Percentiles rank a stretch among this genome's conserved stretches.
Conservation (phyloP, 225 moss, liverwort and hornwort species). For the Polytrichum commune region DNA sequence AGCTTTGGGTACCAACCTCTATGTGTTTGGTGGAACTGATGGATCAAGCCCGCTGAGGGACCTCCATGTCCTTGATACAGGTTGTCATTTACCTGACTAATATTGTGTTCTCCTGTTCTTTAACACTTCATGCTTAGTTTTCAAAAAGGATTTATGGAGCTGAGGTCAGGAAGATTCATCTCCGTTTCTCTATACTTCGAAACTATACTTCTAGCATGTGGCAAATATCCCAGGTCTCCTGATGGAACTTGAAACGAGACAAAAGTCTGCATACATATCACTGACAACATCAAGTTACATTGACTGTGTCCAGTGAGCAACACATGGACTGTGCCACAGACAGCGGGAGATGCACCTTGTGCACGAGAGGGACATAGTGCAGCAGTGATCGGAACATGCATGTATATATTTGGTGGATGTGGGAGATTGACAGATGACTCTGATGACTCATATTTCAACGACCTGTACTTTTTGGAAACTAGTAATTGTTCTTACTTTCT, state of each 20-base stretch:
- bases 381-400: constrained; percentile 69
- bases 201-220: too few species aligned
- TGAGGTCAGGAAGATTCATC: too few species aligned
- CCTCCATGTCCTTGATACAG: constrained; percentile 93
- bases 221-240: too few species aligned
- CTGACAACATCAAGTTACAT: constrained; percentile 4
- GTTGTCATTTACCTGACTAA: constrained; percentile 18
- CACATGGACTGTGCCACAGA: constrained; percentile 62
- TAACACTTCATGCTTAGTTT: too few species aligned
- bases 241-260: too few species aligned
- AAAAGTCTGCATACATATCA: background rate
- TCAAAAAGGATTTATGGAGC: too few species aligned
- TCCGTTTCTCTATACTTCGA: too few species aligned
- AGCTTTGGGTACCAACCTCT: constrained; percentile 70
- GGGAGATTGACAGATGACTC: constrained; percentile 85
- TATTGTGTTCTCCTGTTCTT: background rate
- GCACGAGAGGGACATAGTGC: constrained; percentile 96
- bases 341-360: constrained; percentile 78
- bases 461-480: constrained; percentile 78
- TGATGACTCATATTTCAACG: constrained; percentile 96
- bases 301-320: constrained; percentile 53
- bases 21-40: constrained; percentile 96
- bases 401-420: constrained; percentile 95
- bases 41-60: constrained; percentile 78
- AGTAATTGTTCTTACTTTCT: constrained; percentile 26